Percentiles rank a stretch among this genome's conserved stretches.
Evolutionary conservation across 305 asterid species (phyloP).

Genomic region (Rubia tinctorum): DNA sequence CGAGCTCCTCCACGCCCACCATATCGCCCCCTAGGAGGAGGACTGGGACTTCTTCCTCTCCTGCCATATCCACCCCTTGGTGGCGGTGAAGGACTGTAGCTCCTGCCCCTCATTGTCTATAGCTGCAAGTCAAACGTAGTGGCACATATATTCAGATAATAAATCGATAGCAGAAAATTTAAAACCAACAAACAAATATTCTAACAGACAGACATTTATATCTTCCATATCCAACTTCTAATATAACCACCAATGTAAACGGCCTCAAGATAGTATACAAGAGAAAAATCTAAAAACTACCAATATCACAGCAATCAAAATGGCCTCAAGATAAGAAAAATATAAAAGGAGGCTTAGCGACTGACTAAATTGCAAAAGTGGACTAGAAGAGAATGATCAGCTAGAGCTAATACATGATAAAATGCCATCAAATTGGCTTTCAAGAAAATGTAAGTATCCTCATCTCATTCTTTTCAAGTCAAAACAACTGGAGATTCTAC

Average conservation of each 20-base stretch:
- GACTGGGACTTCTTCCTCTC: slow-evolving; percentile 73
- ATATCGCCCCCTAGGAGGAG: slow-evolving; percentile 50
- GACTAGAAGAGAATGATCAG: slow-evolving; percentile 56
- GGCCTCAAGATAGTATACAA: neutral
- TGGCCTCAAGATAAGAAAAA: neutral
- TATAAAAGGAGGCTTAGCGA: neutral
- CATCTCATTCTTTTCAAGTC: neutral
- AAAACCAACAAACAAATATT: neutral
- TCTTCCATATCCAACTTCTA: neutral
- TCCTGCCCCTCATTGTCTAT: slow-evolving; percentile 74
- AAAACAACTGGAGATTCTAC: too few relatives aligned
- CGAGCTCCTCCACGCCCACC: slow-evolving; percentile 43
- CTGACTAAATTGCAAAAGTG: neutral
- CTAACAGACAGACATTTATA: neutral
- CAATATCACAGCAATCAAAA: too few relatives aligned
- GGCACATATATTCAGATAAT: neutral
- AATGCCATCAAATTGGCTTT: slow-evolving; percentile 53
- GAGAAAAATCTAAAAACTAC: neutral
- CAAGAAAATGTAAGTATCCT: slow-evolving; percentile 23
- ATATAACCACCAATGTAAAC: neutral
- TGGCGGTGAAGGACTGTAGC: slow-evolving; percentile 92
- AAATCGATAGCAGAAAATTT: neutral
- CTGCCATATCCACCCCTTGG: slow-evolving; percentile 71
- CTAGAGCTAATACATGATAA: slow-evolving; percentile 89
- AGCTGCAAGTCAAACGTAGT: neutral